phyloP scores from a whole-genome alignment of 2,329 filamentous ascomycete genomes.

The Pestalotiopsis sp. region DNA sequence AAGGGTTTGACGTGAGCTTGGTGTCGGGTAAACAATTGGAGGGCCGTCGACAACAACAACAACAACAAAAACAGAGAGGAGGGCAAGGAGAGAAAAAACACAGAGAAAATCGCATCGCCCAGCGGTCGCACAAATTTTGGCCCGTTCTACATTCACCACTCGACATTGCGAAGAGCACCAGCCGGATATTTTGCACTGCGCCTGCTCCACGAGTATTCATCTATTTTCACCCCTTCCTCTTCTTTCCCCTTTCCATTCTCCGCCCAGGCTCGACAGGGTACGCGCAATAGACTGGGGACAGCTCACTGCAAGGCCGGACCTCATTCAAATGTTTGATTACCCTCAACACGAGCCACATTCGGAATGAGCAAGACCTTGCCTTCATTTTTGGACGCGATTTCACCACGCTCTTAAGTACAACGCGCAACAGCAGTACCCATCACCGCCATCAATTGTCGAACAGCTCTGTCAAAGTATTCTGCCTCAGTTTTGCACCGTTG shows the following conservation, averaged over 20 bases:
- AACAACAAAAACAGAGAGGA: neutral
- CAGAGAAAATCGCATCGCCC: neutral
- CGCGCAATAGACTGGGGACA: conserved; percentile 3
- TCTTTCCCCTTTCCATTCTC: neutral
- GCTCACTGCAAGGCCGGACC: conserved; percentile 2
- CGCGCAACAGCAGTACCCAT: conserved; percentile 1
- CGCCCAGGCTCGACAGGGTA: neutral
- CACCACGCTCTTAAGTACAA: neutral
- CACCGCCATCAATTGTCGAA: neutral
- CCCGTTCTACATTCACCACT: neutral
- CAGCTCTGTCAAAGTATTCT: neutral
- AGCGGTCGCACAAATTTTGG: neutral
- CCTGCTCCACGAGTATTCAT: neutral
- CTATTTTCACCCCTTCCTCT: neutral
- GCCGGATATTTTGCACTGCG: neutral
- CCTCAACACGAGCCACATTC: conserved; percentile 10
- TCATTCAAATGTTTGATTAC: conserved; percentile 15
- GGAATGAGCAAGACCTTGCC: neutral
- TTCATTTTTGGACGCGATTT: conserved; percentile 11
- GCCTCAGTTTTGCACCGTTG: neutral
- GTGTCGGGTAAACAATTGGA: neutral
- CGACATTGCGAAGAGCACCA: neutral
- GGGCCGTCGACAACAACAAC: neutral
- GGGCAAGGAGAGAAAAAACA: neutral
- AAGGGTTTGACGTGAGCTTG: neutral